Conservation (phyloP, 2,329 filamentous ascomycete genomes). For the Zymoseptoria ardabiliae region DNA sequence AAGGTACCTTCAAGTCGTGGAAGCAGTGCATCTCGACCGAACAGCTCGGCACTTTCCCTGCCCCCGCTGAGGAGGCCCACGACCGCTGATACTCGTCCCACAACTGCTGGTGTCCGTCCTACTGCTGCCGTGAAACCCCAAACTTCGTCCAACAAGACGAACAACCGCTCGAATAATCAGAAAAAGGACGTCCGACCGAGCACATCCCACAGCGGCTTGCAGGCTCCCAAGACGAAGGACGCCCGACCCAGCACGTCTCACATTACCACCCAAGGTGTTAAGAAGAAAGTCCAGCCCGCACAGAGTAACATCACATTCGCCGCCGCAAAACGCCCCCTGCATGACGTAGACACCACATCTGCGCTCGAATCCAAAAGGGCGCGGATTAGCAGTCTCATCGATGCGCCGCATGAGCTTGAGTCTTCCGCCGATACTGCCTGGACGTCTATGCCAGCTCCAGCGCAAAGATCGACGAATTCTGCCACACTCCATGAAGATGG, state of each 20-base stretch:
- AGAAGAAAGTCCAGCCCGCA: neutral
- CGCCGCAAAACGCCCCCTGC: neutral
- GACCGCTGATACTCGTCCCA: neutral
- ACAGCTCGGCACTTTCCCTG: conserved; percentile 23
- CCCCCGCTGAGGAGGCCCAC: conserved; percentile 25
- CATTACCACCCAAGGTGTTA: neutral
- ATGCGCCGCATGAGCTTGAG: conserved; percentile 23
- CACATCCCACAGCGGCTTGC: neutral
- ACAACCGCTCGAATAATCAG: neutral
- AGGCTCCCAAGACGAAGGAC: neutral
- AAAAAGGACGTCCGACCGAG: neutral
- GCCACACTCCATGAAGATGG: neutral
- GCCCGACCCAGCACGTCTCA: neutral
- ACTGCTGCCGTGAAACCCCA: neutral
- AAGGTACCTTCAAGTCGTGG: conserved; percentile 27
- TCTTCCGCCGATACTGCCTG: conserved; percentile 9
- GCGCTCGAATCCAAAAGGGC: neutral
- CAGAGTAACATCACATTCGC: neutral
- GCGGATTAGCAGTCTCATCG: conserved; percentile 19
- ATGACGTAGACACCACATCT: neutral
- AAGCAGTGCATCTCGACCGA: conserved; percentile 16
- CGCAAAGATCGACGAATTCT: neutral
- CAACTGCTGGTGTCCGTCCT: neutral
- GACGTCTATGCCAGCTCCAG: neutral
- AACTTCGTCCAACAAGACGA: neutral